Base-by-base conservation (phyloP, 139 green algal genomes). In the Chlorokybus atmophyticus region DNA sequence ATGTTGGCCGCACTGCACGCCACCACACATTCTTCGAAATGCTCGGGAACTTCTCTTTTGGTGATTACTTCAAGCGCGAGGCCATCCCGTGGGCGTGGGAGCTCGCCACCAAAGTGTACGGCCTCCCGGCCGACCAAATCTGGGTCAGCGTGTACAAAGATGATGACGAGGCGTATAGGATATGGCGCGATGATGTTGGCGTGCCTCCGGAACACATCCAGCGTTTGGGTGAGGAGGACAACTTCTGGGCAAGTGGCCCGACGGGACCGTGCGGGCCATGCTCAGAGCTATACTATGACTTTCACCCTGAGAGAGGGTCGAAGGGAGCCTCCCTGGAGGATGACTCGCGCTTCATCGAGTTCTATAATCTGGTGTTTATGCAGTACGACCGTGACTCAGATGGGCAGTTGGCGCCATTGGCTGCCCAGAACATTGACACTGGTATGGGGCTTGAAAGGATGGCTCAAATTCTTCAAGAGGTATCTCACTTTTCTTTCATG, bases 11-110 rank as follows among this genome's bases (percentile, higher is more conserved):
- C 27, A 96, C 88, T 2, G 79, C 82, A 17, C 71, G 88, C 6
- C 88, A 96, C 70, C 88, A 96, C 79, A 94, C 85, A 21, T 96
- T 95, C 69, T 95, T 94, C 60, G 87, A 94, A 69, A 93, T 94
- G 86, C 75, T 94, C 28, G 88, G 88, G 23, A 94, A 94, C 81
- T 96, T 96, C 76, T 84, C 66, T 39, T 96, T 96, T 61, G 88
- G 86, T 0, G 85, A 94, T 60, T 94, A 94, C 67, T 94, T 94
- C 77, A 94, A 94, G 71, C 64, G 75, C 29, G 80, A 93, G 56
- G 87, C 87, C 32, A 83, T 84, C 71, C 23, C 50, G 28, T 87
- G 74, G 68, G 85, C 86, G 3, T 95, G 87, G 87, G 82, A 94
- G 74, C 74, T 95, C 52, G 78, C 77, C 60, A 94, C 83, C 1